phyloP scores from a whole-genome alignment of 2,329 filamentous ascomycete genomes.

The Claviceps digitariae region DNA sequence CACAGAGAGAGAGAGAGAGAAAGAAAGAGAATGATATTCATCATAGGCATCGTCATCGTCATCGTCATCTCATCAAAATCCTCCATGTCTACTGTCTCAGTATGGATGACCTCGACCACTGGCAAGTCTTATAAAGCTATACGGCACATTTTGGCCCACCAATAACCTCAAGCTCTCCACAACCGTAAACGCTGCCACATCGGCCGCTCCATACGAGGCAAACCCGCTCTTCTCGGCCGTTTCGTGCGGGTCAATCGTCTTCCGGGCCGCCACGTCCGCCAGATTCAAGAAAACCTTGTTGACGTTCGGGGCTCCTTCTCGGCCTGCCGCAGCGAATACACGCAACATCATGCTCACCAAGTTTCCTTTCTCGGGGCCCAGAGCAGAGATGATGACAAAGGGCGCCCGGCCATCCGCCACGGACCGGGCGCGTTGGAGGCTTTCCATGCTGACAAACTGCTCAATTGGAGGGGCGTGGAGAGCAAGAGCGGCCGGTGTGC shows the following conservation, averaged over 20 bases:
- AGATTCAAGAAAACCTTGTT: constrained; percentile 70
- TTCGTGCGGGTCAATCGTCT: constrained; percentile 51
- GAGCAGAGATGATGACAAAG: constrained; percentile 68
- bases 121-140: constrained; percentile 72
- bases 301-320: constrained; percentile 22
- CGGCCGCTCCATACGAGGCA: constrained; percentile 64
- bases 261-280: constrained; percentile 40
- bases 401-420: constrained; percentile 43
- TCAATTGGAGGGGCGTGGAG: constrained; percentile 55
- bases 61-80: neutral
- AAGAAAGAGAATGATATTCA: no score
- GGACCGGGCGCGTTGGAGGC: constrained; percentile 37
- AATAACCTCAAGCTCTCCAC: constrained; percentile 67
- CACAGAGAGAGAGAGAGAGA: no score
- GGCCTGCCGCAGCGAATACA: constrained; percentile 42
- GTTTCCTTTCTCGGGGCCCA: constrained; percentile 65
- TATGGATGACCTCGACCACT: constrained; percentile 29
- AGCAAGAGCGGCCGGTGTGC: constrained; percentile 46
- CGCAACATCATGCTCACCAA: constrained; percentile 66
- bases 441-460: constrained; percentile 64
- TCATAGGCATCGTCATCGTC: constrained; percentile 24
- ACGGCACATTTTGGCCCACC: constrained; percentile 76
- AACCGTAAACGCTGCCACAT: constrained; percentile 72
- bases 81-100: neutral
- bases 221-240: constrained; percentile 65